Evolutionary conservation across 2,329 filamentous ascomycete genomes (phyloP).

Genomic region (Dendryphion nanum): DNA sequence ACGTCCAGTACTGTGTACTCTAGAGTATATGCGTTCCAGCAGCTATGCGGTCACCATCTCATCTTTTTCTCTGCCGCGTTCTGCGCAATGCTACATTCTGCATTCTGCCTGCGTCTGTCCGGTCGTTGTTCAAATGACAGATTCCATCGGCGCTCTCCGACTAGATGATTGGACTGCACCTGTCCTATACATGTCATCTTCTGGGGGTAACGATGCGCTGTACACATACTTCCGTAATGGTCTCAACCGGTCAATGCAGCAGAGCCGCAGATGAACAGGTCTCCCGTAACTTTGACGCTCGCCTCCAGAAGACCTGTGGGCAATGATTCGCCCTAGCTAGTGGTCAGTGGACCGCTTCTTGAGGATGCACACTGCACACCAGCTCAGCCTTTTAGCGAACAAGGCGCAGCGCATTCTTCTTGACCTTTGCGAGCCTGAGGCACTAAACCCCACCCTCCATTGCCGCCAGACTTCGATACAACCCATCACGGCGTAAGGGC

Average conservation of each 20-base stretch:
- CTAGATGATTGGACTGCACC: conserved; percentile 34
- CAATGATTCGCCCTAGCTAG: conserved; percentile 2
- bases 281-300: conserved; percentile 6
- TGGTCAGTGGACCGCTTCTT: too few relatives aligned
- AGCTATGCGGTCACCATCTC: too few relatives aligned
- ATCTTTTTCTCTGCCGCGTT: too few relatives aligned
- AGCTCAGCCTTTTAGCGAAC: conserved; percentile 21
- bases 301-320: background rate
- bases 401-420: conserved; percentile 31
- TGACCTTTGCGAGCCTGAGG: conserved; percentile 21
- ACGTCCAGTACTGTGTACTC: too few relatives aligned
- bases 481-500: too few relatives aligned
- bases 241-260: conserved; percentile 33
- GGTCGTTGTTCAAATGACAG: conserved; percentile 10
- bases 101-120: conserved; percentile 6
- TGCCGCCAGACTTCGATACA: background rate
- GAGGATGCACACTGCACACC: too few relatives aligned
- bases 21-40: too few relatives aligned
- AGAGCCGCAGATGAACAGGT: conserved; percentile 31
- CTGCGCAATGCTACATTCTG: too few relatives aligned
- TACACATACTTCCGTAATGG: conserved; percentile 14
- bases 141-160: conserved; percentile 12
- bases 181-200: conserved; percentile 13
- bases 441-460: conserved; percentile 10
- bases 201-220: conserved; percentile 5